A percentile compares a stretch with the other conserved stretches of the same genome.
These are phyloP conservation scores for Fraxinus floribunda DNA, from an alignment of 305 asterid genomes.

Conservation along the genomic window DNA sequence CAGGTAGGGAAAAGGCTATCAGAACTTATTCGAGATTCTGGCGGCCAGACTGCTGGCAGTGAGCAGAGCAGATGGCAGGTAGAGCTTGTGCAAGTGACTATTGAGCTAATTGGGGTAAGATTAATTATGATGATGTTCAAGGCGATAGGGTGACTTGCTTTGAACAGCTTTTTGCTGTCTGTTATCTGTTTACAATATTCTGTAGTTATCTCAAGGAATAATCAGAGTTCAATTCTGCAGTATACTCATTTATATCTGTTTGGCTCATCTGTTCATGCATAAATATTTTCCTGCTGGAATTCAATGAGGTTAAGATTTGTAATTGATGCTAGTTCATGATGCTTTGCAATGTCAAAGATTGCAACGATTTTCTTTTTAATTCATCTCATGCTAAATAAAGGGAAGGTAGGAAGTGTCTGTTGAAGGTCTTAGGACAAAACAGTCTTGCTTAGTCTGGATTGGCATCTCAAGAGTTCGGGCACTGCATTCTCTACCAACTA, in stretches of 20 bases:
- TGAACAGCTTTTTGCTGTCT: background rate
- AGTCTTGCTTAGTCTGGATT: constrained; percentile 8
- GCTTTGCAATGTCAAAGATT: background rate
- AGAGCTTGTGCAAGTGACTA: constrained; percentile 90
- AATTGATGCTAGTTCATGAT: background rate
- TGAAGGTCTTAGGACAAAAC: background rate
- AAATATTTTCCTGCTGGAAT: background rate
- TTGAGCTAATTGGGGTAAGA: constrained; percentile 94
- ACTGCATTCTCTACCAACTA: background rate
- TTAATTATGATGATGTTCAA: constrained; percentile 1
- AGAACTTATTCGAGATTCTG: constrained; percentile 96
- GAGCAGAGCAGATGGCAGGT: constrained; percentile 96
- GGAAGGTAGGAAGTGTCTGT: background rate
- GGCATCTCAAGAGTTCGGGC: background rate
- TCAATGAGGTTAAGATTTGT: background rate
- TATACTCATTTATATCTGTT: background rate
- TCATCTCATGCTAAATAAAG: constrained; percentile 6
- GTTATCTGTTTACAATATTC: constrained; percentile 4
- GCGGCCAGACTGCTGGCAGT: constrained; percentile 74
- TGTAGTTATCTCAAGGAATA: background rate
- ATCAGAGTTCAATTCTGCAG: background rate
- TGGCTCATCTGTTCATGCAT: constrained; percentile 1
- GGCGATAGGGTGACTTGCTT: background rate
- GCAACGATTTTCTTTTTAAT: background rate
- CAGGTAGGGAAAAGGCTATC: constrained; percentile 91